Conservation (phyloP, 2,329 filamentous ascomycete genomes). For the Neophaeococcomyces aloes region DNA sequence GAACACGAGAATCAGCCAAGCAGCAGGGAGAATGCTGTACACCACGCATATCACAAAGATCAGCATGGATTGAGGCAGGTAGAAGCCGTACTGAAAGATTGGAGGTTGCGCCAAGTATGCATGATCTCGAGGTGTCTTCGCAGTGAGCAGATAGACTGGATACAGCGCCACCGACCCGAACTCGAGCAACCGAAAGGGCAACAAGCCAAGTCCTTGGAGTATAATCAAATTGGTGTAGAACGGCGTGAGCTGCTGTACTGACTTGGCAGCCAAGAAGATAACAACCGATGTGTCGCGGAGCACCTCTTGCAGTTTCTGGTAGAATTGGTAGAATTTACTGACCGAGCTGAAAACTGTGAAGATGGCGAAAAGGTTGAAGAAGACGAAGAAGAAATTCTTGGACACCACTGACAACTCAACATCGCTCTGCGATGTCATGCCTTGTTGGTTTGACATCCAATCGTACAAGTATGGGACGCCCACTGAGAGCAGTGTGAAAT, state of each 20-base stretch:
- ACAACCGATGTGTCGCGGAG: slow-evolving; percentile 71
- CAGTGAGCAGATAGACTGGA: slow-evolving; percentile 64
- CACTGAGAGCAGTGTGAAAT: slow-evolving; percentile 78
- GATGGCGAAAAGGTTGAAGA: slow-evolving; percentile 96
- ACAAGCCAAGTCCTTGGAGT: slow-evolving; percentile 83
- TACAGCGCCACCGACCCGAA: slow-evolving; percentile 78
- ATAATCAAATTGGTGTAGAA: slow-evolving; percentile 95
- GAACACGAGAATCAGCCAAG: slow-evolving; percentile 70
- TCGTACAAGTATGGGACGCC: slow-evolving; percentile 91
- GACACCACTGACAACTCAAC: slow-evolving; percentile 90
- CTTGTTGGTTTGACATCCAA: slow-evolving; percentile 80
- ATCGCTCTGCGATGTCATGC: slow-evolving; percentile 89
- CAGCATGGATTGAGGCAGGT: slow-evolving; percentile 80
- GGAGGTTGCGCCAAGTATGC: slow-evolving; percentile 72
- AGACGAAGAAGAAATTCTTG: slow-evolving; percentile 99
- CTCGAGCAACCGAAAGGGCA: slow-evolving; percentile 83
- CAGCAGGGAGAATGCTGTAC: slow-evolving; percentile 74
- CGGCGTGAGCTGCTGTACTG: slow-evolving; percentile 60
- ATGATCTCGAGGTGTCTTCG: slow-evolving; percentile 82
- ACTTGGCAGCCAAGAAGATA: slow-evolving; percentile 61
- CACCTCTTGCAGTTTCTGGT: slow-evolving; percentile 55
- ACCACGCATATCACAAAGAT: slow-evolving; percentile 93
- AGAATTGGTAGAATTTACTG: slow-evolving; percentile 59
- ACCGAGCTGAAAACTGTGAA: slow-evolving; percentile 82
- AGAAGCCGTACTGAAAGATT: slow-evolving; percentile 91